Evolutionary conservation across 805 yeast species (phyloP), one percentile per base, ranked within the genome.

Genomic region (Wickerhamiella parazyma): DNA sequence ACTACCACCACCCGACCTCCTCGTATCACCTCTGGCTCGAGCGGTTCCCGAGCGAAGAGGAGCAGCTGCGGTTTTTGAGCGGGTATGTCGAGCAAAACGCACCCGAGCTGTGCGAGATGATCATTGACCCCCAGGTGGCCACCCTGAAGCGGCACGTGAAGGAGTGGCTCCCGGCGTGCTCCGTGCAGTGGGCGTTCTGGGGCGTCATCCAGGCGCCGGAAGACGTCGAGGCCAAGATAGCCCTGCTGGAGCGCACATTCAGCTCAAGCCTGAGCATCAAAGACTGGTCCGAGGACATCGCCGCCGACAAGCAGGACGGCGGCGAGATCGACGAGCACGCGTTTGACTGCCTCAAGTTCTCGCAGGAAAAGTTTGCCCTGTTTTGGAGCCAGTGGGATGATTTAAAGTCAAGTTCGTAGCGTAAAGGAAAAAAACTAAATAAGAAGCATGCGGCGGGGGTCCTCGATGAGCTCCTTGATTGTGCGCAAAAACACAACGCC

Each of bases 401-500:
- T 28, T 7, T 28, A 11, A 7, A 28, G 16, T 28, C 31, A 2
- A 28, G 31, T 16, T 11, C 26, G 26, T 10, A 7, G 26, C 5
- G 26, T 24, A 24, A 24, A 28, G n/a, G 12, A n/a, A 28, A 28
- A 28, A 28, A n/a, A 25, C 41, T 54, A 57, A 28, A 49, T 45
- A 55, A 81, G 67, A 63, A 89, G 73, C 98, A 91, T 91, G 75
- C 85, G 89, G 73, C 95, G 80, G 66, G 98, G 98, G 65, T 91
- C 98, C 72, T 91, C 97, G 55, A 91, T 84, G 67, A 83, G 76
- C 70, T 91, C 98, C 74, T 91, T 91, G 52, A 91, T 79, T 28
- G 94, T 84, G 72, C 78, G 87, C 69, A 91, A 75, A 84, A 89
- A 91, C 48, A 89, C 83, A 50, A 91, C 98, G 46, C 96, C 97